Evolutionary conservation across 495 filamentous ascomycete species (phyloP).

Genomic region (Aspergillus sclerotioniger): DNA sequence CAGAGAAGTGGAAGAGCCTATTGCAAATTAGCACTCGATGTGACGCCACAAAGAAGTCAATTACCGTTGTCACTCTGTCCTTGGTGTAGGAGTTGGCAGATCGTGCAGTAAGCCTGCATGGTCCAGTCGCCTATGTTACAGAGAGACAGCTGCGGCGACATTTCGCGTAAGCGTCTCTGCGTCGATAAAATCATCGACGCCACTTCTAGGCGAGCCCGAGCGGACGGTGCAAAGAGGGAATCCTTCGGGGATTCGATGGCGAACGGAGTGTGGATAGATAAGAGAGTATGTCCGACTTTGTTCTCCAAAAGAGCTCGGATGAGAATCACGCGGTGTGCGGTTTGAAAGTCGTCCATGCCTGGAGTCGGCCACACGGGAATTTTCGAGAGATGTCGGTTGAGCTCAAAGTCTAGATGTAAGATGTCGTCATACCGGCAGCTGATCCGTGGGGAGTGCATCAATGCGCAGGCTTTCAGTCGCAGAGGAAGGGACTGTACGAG

Average conservation of each 20-base stretch:
- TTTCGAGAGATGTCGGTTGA: constrained; percentile 35
- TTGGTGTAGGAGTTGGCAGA: constrained; percentile 39
- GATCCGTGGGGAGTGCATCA: constrained; percentile 45
- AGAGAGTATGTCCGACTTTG: constrained; percentile 35
- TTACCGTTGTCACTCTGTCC: constrained; percentile 15
- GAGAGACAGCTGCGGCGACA: constrained; percentile 34
- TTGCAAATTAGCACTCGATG: background rate
- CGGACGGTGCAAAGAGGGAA: constrained; percentile 38
- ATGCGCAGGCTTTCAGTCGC: constrained; percentile 34
- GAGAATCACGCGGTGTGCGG: constrained; percentile 32
- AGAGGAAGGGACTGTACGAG: constrained; percentile 35
- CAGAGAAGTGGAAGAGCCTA: constrained; percentile 21
- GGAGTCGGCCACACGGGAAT: constrained; percentile 33
- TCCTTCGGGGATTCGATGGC: constrained; percentile 40
- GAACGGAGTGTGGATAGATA: constrained; percentile 45
- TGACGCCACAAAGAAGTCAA: no score
- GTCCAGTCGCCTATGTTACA: constrained; percentile 43
- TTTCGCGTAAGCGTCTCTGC: constrained; percentile 36
- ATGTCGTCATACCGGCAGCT: constrained; percentile 47
- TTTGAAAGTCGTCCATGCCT: constrained; percentile 23
- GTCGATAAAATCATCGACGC: constrained; percentile 41
- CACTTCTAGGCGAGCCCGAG: constrained; percentile 37
- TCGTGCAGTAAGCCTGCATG: constrained; percentile 36
- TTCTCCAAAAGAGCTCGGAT: constrained; percentile 37
- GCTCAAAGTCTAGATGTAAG: constrained; percentile 41